Conservation (phyloP, 352 stramenopile species). For the Phytophthora aleatoria region DNA sequence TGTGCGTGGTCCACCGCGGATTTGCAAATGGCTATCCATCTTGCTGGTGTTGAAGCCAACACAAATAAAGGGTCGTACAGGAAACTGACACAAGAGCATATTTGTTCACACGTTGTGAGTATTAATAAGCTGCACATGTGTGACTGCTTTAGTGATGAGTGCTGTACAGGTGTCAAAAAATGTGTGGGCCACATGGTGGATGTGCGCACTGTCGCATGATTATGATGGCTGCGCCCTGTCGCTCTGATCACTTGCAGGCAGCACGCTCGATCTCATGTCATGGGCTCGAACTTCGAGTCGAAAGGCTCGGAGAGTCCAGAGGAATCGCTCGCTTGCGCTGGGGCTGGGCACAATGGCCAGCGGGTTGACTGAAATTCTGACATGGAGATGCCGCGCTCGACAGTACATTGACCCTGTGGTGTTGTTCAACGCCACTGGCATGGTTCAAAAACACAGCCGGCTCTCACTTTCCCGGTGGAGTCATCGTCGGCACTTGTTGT, state of each 20-base stretch:
- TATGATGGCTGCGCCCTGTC: constrained; percentile 4
- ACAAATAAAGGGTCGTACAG: constrained; percentile 2
- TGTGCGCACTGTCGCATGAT: constrained; percentile 16
- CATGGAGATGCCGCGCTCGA: neutral
- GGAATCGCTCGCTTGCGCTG: neutral
- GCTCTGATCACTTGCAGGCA: neutral
- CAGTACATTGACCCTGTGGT: neutral
- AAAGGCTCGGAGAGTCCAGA: neutral
- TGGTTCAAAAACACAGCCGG: constrained; percentile 18
- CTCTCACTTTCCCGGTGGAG: constrained; percentile 20
- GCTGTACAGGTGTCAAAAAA: neutral
- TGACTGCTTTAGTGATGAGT: neutral
- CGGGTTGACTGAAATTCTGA: neutral
- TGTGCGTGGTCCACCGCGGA: constrained; percentile 11
- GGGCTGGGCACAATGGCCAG: neutral
- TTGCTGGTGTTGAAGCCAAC: constrained; percentile 14
- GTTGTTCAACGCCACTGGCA: constrained; percentile 2
- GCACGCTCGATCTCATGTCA: neutral
- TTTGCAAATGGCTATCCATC: constrained; percentile 19
- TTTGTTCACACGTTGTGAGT: neutral
- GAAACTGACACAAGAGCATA: constrained; percentile 1
- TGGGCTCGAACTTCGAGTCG: no score
- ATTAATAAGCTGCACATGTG: constrained; percentile 6
- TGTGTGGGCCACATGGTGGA: constrained; percentile 14
- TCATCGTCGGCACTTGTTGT: constrained; percentile 7